phyloP scores from a whole-genome alignment of 2,329 filamentous ascomycete species.

The Fusarium nodosum region DNA sequence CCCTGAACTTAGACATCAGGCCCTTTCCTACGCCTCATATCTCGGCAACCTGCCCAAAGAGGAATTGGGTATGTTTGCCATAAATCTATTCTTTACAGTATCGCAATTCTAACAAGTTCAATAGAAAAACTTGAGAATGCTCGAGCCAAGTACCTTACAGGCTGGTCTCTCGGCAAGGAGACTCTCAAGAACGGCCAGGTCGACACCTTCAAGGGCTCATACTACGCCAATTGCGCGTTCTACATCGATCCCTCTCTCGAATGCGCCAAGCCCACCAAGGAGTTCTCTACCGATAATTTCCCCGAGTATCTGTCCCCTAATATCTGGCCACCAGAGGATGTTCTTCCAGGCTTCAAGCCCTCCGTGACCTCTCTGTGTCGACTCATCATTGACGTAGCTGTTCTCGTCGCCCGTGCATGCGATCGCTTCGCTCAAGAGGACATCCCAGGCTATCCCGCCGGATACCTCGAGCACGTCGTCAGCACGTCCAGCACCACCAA shows the following conservation, averaged over 20 bases:
- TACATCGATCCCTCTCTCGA: slow-evolving; percentile 75
- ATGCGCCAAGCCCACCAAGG: slow-evolving; percentile 70
- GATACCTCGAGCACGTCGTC: slow-evolving; percentile 90
- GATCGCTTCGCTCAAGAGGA: slow-evolving; percentile 86
- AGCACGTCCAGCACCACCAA: slow-evolving; percentile 89
- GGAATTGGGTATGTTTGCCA: slow-evolving; percentile 72
- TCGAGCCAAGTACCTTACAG: slow-evolving; percentile 74
- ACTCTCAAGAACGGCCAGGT: slow-evolving; percentile 82
- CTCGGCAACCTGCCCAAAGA: slow-evolving; percentile 82
- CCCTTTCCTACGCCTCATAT: slow-evolving; percentile 90
- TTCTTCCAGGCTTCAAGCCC: slow-evolving; percentile 80
- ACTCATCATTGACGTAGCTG: slow-evolving; percentile 90
- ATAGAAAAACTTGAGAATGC: slow-evolving; percentile 70
- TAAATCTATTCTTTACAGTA: neutral
- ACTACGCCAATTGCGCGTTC: slow-evolving; percentile 87
- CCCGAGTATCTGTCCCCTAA: slow-evolving; percentile 92
- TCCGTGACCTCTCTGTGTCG: slow-evolving; percentile 82
- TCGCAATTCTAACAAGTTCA: slow-evolving; percentile 1
- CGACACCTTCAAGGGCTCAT: slow-evolving; percentile 85
- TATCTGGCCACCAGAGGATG: slow-evolving; percentile 80
- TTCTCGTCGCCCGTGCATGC: slow-evolving; percentile 89
- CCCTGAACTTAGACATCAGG: slow-evolving; percentile 74
- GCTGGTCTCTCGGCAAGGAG: slow-evolving; percentile 87
- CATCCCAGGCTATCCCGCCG: slow-evolving; percentile 79
- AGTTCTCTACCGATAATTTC: slow-evolving; percentile 73